Evolutionary conservation across 225 moss, liverwort and hornwort species (phyloP).

Genomic region (Ulota crispa): DNA sequence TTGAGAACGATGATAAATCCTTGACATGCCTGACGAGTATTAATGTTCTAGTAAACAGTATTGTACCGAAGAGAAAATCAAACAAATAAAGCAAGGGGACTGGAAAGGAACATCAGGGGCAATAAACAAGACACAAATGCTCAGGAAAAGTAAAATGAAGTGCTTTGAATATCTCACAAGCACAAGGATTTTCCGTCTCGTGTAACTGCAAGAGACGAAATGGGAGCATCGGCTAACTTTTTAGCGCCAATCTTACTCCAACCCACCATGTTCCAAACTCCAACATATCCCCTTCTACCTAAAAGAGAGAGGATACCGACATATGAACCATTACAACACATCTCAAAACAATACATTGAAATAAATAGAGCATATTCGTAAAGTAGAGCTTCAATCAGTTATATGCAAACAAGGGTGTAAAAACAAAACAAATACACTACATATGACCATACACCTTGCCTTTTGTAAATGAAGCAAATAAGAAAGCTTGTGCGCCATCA

Average conservation of each 20-base stretch:
- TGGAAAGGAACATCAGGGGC: background rate
- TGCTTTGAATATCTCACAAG: slow-evolving; percentile 51
- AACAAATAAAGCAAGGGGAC: background rate
- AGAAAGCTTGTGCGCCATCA: slow-evolving; percentile 64
- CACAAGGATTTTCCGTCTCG: slow-evolving; percentile 71
- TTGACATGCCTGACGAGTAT: background rate
- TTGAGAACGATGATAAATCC: background rate
- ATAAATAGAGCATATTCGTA: background rate
- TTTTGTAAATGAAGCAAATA: slow-evolving; percentile 68
- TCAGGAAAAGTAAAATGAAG: background rate
- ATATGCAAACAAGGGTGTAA: background rate
- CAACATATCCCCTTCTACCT: slow-evolving; percentile 53
- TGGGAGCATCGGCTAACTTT: slow-evolving; percentile 54
- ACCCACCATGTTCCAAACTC: slow-evolving; percentile 73
- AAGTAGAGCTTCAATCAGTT: background rate
- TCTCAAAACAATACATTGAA: background rate
- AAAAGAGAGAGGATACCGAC: background rate
- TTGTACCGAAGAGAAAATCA: background rate
- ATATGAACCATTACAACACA: background rate
- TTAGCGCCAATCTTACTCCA: slow-evolving; percentile 84
- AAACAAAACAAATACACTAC: background rate
- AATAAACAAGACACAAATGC: background rate
- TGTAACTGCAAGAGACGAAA: slow-evolving; percentile 66
- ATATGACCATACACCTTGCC: slow-evolving; percentile 38
- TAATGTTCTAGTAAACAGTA: background rate